A percentile compares a stretch with the other conserved stretches of the same genome.
Evolutionary conservation across 1,284 basidiomycete species (phyloP).

Genomic region (Spongispora temasekensis): DNA sequence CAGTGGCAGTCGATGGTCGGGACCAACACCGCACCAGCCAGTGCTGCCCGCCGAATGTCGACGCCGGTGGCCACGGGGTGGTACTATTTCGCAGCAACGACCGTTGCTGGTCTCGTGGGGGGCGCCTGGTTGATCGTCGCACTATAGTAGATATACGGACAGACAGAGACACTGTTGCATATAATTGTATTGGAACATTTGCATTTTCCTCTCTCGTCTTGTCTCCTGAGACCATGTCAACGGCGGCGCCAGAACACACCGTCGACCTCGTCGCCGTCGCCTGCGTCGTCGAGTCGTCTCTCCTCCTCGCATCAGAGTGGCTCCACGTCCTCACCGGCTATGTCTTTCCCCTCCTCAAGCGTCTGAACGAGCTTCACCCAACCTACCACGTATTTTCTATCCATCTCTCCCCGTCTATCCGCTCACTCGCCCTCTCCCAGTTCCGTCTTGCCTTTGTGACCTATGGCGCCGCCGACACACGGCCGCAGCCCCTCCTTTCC

Average conservation of each 20-base stretch:
- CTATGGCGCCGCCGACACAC: constrained; percentile 54
- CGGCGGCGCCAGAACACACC: constrained; percentile 12
- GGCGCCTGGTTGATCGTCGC: constrained; percentile 37
- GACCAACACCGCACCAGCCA: constrained; percentile 39
- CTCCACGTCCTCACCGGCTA: constrained; percentile 48
- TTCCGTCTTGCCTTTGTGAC: constrained; percentile 57
- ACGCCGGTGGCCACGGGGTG: constrained; percentile 28
- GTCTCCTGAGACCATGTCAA: constrained; percentile 1
- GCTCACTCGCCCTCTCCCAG: constrained; percentile 34
- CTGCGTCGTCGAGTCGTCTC: constrained; percentile 65
- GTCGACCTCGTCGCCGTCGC: constrained; percentile 49
- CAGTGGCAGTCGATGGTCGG: constrained; percentile 51
- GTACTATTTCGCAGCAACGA: constrained; percentile 31
- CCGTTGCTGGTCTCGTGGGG: constrained; percentile 34
- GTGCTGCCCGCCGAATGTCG: constrained; percentile 24
- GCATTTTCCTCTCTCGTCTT: constrained; percentile 11
- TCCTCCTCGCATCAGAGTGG: constrained; percentile 59
- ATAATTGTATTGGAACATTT: no score
- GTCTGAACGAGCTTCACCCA: constrained; percentile 48
- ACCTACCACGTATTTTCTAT: constrained; percentile 34
- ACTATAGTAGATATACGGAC: constrained; percentile 1
- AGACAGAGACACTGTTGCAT: no score
- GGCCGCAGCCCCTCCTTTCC: constrained; percentile 54
- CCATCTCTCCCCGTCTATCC: background rate
- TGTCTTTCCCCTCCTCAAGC: constrained; percentile 51